Evolutionary conservation across 75 land plant genomes (phyloP).

Genomic region (Selaginella moellendorffii): DNA sequence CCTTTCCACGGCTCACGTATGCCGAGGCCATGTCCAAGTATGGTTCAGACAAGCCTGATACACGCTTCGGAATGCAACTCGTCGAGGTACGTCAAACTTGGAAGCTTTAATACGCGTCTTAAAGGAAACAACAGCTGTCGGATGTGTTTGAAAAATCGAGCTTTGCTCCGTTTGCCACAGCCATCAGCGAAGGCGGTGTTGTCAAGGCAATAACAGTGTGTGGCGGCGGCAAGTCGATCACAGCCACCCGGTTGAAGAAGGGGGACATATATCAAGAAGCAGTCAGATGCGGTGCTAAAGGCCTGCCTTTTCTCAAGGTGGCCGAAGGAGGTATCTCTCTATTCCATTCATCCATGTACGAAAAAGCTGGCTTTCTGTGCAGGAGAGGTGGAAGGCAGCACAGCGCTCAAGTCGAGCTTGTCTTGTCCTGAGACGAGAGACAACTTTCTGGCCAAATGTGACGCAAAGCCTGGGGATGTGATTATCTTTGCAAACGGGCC

Average conservation of each 20-base stretch:
- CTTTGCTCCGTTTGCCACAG: conserved; percentile 59
- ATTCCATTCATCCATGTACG: no score
- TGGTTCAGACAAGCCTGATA: conserved; percentile 91
- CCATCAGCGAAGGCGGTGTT: conserved; percentile 46
- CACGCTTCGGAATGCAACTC: conserved; percentile 65
- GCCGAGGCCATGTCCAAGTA: conserved; percentile 79
- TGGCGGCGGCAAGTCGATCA: conserved; percentile 47
- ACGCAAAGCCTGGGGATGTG: conserved; percentile 64
- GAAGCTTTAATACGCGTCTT: no score
- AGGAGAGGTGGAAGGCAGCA: conserved; percentile 72
- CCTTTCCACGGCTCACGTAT: conserved; percentile 89
- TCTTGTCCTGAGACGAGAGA: conserved; percentile 23
- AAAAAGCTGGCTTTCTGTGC: no score
- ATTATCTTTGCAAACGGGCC: conserved; percentile 75
- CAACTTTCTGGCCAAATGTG: conserved; percentile 33
- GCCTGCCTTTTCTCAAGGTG: conserved; percentile 78
- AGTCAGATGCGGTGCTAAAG: conserved; percentile 76
- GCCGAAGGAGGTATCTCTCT: conserved; percentile 42
- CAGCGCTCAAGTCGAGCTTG: conserved; percentile 54
- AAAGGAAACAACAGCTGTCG: no score
- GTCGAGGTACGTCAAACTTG: conserved; percentile 39
- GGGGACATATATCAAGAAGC: conserved; percentile 83
- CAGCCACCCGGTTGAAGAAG: conserved; percentile 71
- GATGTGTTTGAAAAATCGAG: conserved; percentile 42
- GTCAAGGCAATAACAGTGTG: conserved; percentile 69